Percentiles rank a stretch among this genome's conserved stretches.
Evolutionary conservation across 2,329 filamentous ascomycete species (phyloP).

Genomic region (Rasamsonia emersonii): DNA sequence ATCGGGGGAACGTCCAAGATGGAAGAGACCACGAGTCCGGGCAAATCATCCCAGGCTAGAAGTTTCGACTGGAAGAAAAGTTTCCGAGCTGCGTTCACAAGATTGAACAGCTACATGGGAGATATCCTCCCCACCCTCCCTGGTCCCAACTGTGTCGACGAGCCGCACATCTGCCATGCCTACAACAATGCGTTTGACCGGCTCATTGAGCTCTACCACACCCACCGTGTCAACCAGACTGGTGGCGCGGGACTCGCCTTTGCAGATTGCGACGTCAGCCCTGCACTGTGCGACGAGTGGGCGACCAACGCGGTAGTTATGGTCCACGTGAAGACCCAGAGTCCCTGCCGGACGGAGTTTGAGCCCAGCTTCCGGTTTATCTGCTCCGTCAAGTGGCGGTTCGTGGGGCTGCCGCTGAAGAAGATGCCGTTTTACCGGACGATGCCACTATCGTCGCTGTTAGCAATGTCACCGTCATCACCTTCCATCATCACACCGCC

Average conservation of each 20-base stretch:
- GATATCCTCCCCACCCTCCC: not conserved
- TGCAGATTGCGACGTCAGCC: constrained; percentile 1
- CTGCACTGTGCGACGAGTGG: constrained; percentile 1
- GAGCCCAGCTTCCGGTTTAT: not conserved
- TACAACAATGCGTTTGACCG: not conserved
- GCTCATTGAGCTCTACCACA: constrained; percentile 1
- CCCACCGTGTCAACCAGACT: not conserved
- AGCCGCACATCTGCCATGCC: not conserved
- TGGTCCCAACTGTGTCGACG: not conserved
- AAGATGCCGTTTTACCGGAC: not conserved
- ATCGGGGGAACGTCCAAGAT: not conserved
- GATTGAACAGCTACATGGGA: too few relatives aligned
- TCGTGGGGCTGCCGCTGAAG: constrained; percentile 1
- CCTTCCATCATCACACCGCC: too few relatives aligned
- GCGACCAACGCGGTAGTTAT: not conserved
- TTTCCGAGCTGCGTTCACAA: too few relatives aligned
- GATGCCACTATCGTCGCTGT: constrained; percentile 1
- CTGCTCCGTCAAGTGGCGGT: constrained; percentile 1
- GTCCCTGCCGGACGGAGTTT: not conserved
- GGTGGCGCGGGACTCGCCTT: not conserved
- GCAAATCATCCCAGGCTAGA: too few relatives aligned
- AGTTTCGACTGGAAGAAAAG: too few relatives aligned
- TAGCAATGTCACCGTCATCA: too few relatives aligned
- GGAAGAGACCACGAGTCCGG: not conserved
- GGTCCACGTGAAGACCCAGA: not conserved